These are phyloP conservation scores for Penicillium sp. DNA, from an alignment of 2,329 filamentous ascomycete species.

Conservation along the genomic window DNA sequence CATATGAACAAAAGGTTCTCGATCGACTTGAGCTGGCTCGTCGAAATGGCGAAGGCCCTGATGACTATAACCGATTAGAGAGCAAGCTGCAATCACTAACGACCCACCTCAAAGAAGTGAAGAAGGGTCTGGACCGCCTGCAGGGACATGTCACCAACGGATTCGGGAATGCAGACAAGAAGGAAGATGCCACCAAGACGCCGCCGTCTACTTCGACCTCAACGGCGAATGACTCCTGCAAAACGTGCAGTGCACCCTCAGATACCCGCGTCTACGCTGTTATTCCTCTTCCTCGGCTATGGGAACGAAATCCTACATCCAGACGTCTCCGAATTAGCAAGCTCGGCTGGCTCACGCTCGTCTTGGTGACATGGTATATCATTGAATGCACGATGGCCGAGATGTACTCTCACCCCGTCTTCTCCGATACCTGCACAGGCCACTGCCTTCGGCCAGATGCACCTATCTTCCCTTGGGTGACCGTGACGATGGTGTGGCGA, in stretches of 20 bases:
- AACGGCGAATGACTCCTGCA: constrained; percentile 18
- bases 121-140: constrained; percentile 43
- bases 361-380: constrained; percentile 54
- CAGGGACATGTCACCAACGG: constrained; percentile 38
- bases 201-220: background rate
- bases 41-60: constrained; percentile 25
- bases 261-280: constrained; percentile 36
- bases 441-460: constrained; percentile 57
- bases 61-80: constrained; percentile 43
- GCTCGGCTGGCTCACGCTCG: constrained; percentile 44
- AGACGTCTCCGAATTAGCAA: constrained; percentile 39
- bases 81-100: constrained; percentile 45
- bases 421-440: constrained; percentile 53
- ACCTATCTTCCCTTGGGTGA: constrained; percentile 59
- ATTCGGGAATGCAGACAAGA: background rate
- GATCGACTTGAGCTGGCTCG: constrained; percentile 27
- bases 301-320: constrained; percentile 34
- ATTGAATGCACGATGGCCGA: constrained; percentile 55
- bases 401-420: constrained; percentile 56
- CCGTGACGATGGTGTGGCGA: constrained; percentile 58
- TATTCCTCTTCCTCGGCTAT: constrained; percentile 43
- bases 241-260: constrained; percentile 27
- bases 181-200: constrained; percentile 8
- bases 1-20: constrained; percentile 36
- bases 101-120: constrained; percentile 47